Base-by-base conservation (phyloP, 345 rosid genomes). In the Gynandropsis gynandra region DNA sequence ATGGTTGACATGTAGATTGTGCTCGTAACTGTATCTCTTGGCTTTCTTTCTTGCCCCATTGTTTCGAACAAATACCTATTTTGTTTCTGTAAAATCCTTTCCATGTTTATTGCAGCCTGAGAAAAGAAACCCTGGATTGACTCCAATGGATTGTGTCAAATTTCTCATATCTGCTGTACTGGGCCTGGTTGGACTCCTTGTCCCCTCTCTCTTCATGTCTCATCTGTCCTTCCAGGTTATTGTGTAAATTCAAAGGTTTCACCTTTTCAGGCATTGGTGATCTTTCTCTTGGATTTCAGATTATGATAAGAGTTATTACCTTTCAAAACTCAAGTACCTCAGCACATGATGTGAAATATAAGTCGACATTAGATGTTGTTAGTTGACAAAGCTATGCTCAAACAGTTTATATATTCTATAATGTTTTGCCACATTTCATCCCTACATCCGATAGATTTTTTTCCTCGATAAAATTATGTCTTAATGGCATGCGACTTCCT, bases 1-100 rank as follows among this genome's bases (percentile, higher is more conserved):
- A 92, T 92, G 98, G 98, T 96, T 16, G 98, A 92, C 74, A 58
- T 84, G 89, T 97, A 92, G 66, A 85, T 92, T 62, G 98, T 92
- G 60, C 98, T 92, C n/a, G n/a, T n/a, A n/a, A n/a, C n/a, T n/a
- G 85, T 69, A 54, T 56, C n/a, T 62, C 43, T 65, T 16, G 15
- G 15, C 38, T 12, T 32, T 12, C 31, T 12, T 34, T n/a, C n/a
- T n/a, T n/a, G 1, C n/a, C 17, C 47, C n/a, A 29, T 64, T 38
- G 41, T 38, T 39, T 54, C 34, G 15, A 20, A 35, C 11, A 47
- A 59, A 6, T 6, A 18, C 13, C 21, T 27, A 24, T 14, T 8
- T n/a, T 24, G 15, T 17, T 37, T 58, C 45, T 35, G 21, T 47
- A 63, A 56, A 49, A 15, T 39, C 50, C 56, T n/a, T 48, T 16